These are phyloP conservation scores for Butyriboletus loyo DNA, from an alignment of 768 basidiomycete genomes.

Conservation along the genomic window DNA sequence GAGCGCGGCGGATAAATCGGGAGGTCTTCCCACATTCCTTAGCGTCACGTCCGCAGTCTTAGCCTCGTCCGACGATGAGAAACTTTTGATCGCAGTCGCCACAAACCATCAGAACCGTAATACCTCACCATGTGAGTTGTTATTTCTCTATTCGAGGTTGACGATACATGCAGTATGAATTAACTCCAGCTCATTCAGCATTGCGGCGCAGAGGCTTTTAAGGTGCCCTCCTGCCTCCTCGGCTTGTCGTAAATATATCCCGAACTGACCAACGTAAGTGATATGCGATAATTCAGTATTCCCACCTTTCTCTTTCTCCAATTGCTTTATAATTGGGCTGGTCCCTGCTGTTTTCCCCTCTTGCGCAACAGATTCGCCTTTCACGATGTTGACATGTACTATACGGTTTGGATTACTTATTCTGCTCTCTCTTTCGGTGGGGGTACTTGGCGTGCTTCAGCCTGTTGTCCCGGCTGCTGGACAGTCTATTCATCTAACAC, in stretches of 20 bases:
- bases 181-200: neutral
- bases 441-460: conserved; percentile 13
- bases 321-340: conserved; percentile 7
- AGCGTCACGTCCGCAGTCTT: neutral
- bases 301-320: neutral
- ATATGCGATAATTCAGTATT: neutral
- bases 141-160: neutral
- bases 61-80: neutral
- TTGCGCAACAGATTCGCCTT: conserved; percentile 1
- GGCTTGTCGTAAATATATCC: conserved; percentile 5
- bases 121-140: neutral
- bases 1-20: too few species aligned
- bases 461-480: conserved; percentile 9
- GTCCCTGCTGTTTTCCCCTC: neutral
- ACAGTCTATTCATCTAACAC: conserved; percentile 22
- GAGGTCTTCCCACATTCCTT: neutral
- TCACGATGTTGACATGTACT: conserved; percentile 7
- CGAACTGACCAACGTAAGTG: conserved; percentile 3
- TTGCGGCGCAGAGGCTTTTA: neutral
- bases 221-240: too few species aligned
- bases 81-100: neutral
- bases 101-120: neutral
- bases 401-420: conserved; percentile 7
- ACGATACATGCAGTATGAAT: neutral
- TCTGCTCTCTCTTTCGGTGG: conserved; percentile 9